These are phyloP conservation scores for Psilocybe cyanescens DNA, from an alignment of 768 basidiomycete species.

Conservation along the genomic window DNA sequence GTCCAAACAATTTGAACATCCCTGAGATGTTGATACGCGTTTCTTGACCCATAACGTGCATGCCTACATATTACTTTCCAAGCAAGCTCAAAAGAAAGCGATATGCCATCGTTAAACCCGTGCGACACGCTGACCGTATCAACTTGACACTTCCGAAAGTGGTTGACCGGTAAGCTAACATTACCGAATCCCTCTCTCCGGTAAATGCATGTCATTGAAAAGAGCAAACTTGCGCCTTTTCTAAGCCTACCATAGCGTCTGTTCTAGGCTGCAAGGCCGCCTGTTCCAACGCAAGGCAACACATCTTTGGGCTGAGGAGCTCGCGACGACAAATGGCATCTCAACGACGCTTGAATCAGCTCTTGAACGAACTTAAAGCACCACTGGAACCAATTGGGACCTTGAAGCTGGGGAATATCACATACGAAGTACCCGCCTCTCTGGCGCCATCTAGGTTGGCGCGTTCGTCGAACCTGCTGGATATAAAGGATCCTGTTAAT, in stretches of 20 bases:
- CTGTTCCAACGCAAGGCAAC: not conserved
- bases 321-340: conserved; percentile 32
- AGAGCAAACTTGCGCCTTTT: not conserved
- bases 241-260: conserved; percentile 14
- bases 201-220: conserved; percentile 20
- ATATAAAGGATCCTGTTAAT: conserved; percentile 55
- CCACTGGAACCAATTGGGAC: conserved; percentile 50
- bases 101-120: no score
- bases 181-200: conserved; percentile 17
- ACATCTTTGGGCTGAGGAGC: not conserved
- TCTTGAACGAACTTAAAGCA: conserved; percentile 48
- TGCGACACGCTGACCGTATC: no score
- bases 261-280: conserved; percentile 7
- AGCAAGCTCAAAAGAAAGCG: no score
- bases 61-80: no score
- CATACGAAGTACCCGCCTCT: conserved; percentile 57
- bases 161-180: conserved; percentile 16
- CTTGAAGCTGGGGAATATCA: conserved; percentile 59
- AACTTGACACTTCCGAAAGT: no score
- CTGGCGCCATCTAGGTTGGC: conserved; percentile 50
- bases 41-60: no score
- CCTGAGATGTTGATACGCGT: no score
- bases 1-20: no score
- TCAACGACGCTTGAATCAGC: conserved; percentile 51
- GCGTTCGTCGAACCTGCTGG: conserved; percentile 47